phyloP scores from a whole-genome alignment of 768 basidiomycete species.

The Hypholoma sublateritium region DNA sequence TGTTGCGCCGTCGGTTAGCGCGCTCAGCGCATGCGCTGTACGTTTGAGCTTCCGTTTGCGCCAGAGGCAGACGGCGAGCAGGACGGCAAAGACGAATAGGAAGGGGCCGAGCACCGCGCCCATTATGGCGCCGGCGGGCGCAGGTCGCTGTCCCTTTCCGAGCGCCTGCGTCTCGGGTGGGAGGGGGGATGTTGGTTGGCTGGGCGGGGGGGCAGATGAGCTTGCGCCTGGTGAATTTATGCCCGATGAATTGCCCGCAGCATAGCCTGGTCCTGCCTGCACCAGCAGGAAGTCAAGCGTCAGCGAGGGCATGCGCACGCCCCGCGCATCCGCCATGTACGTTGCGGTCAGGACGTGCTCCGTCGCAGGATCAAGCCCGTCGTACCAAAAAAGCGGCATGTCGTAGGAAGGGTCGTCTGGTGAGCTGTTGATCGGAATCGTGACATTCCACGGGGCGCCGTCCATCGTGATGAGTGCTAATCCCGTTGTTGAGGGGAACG shows the following conservation, averaged over 20 bases:
- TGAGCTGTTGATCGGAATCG: not conserved
- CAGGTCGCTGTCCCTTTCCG: not conserved
- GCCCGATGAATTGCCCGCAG: too few relatives aligned
- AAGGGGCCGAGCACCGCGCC: not conserved
- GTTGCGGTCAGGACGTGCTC: not conserved
- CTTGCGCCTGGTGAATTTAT: not conserved
- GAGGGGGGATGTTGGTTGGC: not conserved
- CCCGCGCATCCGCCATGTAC: not conserved
- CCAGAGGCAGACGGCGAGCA: not conserved
- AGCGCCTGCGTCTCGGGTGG: not conserved
- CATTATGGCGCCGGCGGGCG: not conserved
- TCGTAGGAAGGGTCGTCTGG: not conserved
- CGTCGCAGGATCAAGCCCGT: not conserved
- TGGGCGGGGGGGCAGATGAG: not conserved
- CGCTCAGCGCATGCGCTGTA: not conserved
- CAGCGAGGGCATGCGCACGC: not conserved
- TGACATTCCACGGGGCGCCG: not conserved
- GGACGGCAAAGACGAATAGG: not conserved
- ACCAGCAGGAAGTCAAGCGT: conserved; percentile 5
- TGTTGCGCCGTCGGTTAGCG: not conserved
- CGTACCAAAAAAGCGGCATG: not conserved
- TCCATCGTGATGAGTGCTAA: not conserved
- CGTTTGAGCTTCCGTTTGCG: not conserved
- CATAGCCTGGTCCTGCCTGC: not conserved
- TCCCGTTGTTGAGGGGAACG: not conserved